phyloP scores from a whole-genome alignment of 768 basidiomycete genomes.

The Pisolithus tinctorius region DNA sequence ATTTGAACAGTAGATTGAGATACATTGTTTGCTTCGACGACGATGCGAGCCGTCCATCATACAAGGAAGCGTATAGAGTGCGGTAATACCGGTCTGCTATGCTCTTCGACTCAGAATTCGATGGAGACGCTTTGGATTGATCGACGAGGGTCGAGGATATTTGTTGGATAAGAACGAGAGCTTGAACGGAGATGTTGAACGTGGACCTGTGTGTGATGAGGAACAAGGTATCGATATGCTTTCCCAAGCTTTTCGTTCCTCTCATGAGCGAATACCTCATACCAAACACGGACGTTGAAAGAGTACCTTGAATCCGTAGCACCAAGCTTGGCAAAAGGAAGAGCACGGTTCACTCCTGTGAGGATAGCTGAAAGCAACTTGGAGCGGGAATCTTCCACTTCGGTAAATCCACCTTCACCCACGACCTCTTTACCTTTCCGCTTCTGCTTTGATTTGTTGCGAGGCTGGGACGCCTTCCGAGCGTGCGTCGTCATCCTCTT shows the following conservation, averaged over 20 bases:
- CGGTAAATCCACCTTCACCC: conserved; percentile 61
- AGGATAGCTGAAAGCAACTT: conserved; percentile 84
- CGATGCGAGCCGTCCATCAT: conserved; percentile 70
- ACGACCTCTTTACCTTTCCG: conserved; percentile 36
- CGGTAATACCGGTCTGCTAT: conserved; percentile 69
- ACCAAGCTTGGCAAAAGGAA: conserved; percentile 86
- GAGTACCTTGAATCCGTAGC: conserved; percentile 58
- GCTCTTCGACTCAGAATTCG: conserved; percentile 37
- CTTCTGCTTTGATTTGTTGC: conserved; percentile 16
- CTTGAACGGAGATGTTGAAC: conserved; percentile 94
- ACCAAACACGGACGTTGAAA: too few species aligned
- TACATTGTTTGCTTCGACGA: conserved; percentile 97
- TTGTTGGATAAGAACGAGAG: conserved; percentile 83
- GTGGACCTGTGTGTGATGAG: conserved; percentile 92
- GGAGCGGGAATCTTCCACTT: conserved; percentile 74
- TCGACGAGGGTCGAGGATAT: conserved; percentile 53
- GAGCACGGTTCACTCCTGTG: conserved; percentile 90
- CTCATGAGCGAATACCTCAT: not conserved
- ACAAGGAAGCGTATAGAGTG: conserved; percentile 83
- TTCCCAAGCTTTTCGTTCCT: conserved; percentile 49
- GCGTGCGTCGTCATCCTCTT: conserved; percentile 18
- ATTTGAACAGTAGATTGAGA: conserved; percentile 88
- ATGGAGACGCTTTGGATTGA: conserved; percentile 33
- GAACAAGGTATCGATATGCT: conserved; percentile 91
- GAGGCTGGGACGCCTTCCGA: conserved; percentile 28